Evolutionary conservation across 1,139 yeast genomes (phyloP).

Genomic region (Citeromyces hawaiiensis): DNA sequence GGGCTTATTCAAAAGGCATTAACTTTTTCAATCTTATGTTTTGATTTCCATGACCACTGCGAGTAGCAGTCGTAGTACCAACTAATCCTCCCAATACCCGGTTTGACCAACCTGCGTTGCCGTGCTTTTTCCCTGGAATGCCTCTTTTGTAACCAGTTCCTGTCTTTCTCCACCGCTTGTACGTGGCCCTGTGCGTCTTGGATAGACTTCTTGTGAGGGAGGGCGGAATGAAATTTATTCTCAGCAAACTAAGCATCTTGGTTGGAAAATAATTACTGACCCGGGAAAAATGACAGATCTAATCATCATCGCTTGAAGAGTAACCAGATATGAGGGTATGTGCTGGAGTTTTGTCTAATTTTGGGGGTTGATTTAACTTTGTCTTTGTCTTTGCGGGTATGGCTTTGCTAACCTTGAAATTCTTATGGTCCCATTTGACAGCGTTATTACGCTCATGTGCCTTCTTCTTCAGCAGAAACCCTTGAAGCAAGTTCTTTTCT

Average conservation of each 20-base stretch:
- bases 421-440: neutral
- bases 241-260: neutral
- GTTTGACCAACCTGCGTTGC: conserved; percentile 79
- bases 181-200: conserved; percentile 67
- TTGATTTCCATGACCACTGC: conserved; percentile 31
- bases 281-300: neutral
- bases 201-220: conserved; percentile 26
- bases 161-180: conserved; percentile 74
- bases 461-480: neutral
- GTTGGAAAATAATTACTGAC: neutral
- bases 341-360: too few relatives aligned
- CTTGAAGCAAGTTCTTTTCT: conserved; percentile 2
- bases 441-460: neutral
- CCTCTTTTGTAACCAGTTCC: conserved; percentile 47
- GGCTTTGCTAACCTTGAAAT: neutral
- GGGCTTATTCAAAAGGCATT: conserved; percentile 17
- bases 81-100: conserved; percentile 50
- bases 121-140: conserved; percentile 84
- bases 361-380: neutral
- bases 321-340: neutral
- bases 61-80: conserved; percentile 45
- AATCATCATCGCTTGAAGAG: neutral
- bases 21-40: conserved; percentile 38
- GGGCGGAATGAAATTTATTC: neutral
- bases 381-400: neutral